Base-by-base conservation (phyloP, 805 yeast genomes). In the Starmerella floris region DNA sequence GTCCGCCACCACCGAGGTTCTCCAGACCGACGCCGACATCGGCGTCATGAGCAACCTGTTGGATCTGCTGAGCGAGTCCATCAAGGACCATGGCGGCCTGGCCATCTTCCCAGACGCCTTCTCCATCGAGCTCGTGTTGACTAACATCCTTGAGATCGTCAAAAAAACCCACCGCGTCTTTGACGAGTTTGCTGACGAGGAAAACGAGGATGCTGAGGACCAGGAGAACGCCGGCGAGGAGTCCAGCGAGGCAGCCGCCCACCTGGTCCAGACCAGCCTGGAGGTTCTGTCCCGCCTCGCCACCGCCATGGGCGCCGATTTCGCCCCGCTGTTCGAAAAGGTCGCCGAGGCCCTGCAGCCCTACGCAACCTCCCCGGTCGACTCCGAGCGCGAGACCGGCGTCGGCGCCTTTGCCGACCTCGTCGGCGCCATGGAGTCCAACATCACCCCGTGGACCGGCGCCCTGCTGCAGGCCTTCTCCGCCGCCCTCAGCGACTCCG, bases 391-490 rank as follows among this genome's bases (percentile, higher is more conserved):
- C 61, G 80, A 82, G 26, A 71, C 81, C 42, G 79, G 93, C 36
- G 74, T 83, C 49, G 97, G 97, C 49, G 82, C 91, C 33, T 68
- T 84, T 49, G 95, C 97, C 37, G 98, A 88, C 62, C 77, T 91
- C 49, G 74, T 82, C 40, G 72, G 73, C 43, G 87, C 87, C 44
- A 66, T 91, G 69, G 76, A 78, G 57, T 65, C 66, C 30, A 58
- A 64, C 23, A 55, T 68, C 45, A 76, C 82, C 56, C 83, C 83
- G 45, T 79, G 69, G 65, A 63, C 77, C 30, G 73, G 75, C 50
- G 83, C 80, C 51, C 66, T 91, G 57, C 65, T 84, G 56, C 47
- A 48, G 27, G 67, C 79, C 31, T 79, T 91, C 59, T 67, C 73
- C 39, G 70, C 74, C 46, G 77, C 79, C 51, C 69, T 88, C 48